These are phyloP conservation scores for Stephanodiscus minutulus DNA, from an alignment of 108 stramenopile species.

Conservation along the genomic window DNA sequence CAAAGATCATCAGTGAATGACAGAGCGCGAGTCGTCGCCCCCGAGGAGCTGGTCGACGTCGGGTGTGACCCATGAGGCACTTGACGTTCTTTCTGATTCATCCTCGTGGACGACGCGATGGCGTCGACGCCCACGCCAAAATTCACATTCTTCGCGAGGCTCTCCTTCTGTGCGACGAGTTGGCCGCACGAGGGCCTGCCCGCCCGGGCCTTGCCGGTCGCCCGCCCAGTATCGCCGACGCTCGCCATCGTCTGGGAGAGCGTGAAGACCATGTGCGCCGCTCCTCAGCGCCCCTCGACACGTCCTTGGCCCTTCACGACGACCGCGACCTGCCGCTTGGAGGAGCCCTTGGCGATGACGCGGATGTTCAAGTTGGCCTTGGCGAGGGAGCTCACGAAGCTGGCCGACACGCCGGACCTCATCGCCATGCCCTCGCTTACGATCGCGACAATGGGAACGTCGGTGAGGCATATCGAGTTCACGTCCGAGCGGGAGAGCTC, in stretches of 20 bases:
- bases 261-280: constrained; percentile 85
- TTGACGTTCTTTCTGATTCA: constrained; percentile 55
- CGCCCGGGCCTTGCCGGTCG: constrained; percentile 65
- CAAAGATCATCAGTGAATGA: too few relatives aligned
- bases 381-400: constrained; percentile 83
- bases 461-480: constrained; percentile 52
- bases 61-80: constrained; percentile 46
- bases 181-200: constrained; percentile 59
- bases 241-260: constrained; percentile 68
- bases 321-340: constrained; percentile 86
- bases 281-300: constrained; percentile 82
- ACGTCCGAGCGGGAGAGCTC: constrained; percentile 71
- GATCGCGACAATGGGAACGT: constrained; percentile 68
- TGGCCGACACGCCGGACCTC: constrained; percentile 77
- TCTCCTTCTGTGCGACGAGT: constrained; percentile 50
- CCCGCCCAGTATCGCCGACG: constrained; percentile 59
- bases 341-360: constrained; percentile 81
- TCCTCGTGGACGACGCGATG: constrained; percentile 58
- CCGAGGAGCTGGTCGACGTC: constrained; percentile 46
- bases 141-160: constrained; percentile 57
- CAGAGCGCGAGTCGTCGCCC: constrained; percentile 47
- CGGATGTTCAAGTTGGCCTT: constrained; percentile 88
- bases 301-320: constrained; percentile 69
- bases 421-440: constrained; percentile 88
- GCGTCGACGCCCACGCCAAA: constrained; percentile 53